Percentiles rank a stretch among this genome's conserved stretches.
Conservation (phyloP, 2,329 filamentous ascomycete species). For the Aaosphaeria arxii region DNA sequence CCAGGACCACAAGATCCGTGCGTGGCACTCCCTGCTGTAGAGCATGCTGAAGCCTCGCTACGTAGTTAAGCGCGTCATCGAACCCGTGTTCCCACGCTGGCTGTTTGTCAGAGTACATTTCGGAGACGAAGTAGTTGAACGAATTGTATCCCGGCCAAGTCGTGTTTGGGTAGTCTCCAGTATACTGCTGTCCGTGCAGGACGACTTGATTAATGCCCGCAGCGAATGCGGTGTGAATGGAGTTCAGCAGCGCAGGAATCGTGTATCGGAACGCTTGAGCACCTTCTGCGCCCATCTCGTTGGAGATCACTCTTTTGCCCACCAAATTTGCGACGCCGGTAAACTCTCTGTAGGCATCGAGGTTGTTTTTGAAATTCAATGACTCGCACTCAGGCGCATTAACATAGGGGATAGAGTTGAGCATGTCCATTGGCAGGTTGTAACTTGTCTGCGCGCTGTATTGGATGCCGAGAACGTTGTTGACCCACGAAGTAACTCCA, state of each 20-base stretch:
- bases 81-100: conserved; percentile 42
- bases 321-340: conserved; percentile 39
- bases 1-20: conserved; percentile 30
- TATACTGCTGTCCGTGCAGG: conserved; percentile 44
- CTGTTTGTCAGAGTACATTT: conserved; percentile 42
- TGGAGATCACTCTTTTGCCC: conserved; percentile 39
- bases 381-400: conserved; percentile 44
- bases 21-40: conserved; percentile 40
- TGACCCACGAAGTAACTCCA: conserved; percentile 20
- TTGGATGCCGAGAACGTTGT: conserved; percentile 28
- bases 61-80: conserved; percentile 35
- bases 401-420: conserved; percentile 33
- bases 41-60: conserved; percentile 38
- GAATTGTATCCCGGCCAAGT: conserved; percentile 49
- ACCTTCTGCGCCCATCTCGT: conserved; percentile 27
- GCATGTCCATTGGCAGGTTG: conserved; percentile 43
- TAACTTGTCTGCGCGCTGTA: conserved; percentile 42
- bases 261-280: conserved; percentile 24
- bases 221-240: conserved; percentile 8
- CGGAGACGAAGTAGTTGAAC: conserved; percentile 42
- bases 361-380: conserved; percentile 33
- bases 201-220: conserved; percentile 19
- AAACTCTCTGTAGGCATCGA: conserved; percentile 44
- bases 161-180: conserved; percentile 42
- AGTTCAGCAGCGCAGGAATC: conserved; percentile 25